Conservation (phyloP, 1,284 basidiomycete species). For the Microbotryomycetes sp. region DNA sequence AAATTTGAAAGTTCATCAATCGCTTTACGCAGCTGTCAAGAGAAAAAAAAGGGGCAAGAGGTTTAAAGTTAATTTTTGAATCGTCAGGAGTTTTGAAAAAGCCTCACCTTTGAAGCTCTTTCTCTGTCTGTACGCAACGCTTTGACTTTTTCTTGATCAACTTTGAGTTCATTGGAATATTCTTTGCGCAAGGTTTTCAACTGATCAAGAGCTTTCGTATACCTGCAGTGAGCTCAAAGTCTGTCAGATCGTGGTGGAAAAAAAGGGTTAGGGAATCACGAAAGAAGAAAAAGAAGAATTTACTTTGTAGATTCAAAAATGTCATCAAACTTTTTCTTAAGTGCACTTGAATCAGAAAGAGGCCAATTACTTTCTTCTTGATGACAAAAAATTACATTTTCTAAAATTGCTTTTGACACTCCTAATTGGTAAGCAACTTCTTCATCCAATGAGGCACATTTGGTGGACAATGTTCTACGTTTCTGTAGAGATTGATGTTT, state of each 20-base stretch:
- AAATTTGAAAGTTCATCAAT: slow-evolving; percentile 58
- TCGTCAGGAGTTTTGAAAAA: background rate
- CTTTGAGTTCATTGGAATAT: slow-evolving; percentile 79
- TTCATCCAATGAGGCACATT: slow-evolving; percentile 90
- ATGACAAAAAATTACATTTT: slow-evolving; percentile 99
- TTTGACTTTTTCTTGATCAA: slow-evolving; percentile 81
- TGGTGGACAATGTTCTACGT: slow-evolving; percentile 75
- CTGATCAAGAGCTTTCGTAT: slow-evolving; percentile 91
- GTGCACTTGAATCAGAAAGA: slow-evolving; percentile 74
- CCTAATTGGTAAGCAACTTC: slow-evolving; percentile 92
- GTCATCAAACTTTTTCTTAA: slow-evolving; percentile 87
- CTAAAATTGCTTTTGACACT: slow-evolving; percentile 91
- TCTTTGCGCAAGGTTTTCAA: slow-evolving; percentile 90
- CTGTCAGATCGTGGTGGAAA: background rate
- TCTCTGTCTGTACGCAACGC: slow-evolving; percentile 75
- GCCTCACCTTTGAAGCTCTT: slow-evolving; percentile 61
- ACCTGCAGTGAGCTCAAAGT: slow-evolving; percentile 49
- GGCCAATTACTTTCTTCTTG: slow-evolving; percentile 99
- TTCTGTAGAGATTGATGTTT: slow-evolving; percentile 52
- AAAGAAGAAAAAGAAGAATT: slow-evolving; percentile 22
- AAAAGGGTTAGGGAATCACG: background rate
- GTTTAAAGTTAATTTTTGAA: slow-evolving; percentile 1
- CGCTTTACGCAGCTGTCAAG: slow-evolving; percentile 55
- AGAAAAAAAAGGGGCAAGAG: background rate
- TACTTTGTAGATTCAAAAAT: slow-evolving; percentile 98